Evolutionary conservation across 805 yeast species (phyloP), one percentile per base, ranked within the genome.

Genomic region (Starmerella lactis-condensi): DNA sequence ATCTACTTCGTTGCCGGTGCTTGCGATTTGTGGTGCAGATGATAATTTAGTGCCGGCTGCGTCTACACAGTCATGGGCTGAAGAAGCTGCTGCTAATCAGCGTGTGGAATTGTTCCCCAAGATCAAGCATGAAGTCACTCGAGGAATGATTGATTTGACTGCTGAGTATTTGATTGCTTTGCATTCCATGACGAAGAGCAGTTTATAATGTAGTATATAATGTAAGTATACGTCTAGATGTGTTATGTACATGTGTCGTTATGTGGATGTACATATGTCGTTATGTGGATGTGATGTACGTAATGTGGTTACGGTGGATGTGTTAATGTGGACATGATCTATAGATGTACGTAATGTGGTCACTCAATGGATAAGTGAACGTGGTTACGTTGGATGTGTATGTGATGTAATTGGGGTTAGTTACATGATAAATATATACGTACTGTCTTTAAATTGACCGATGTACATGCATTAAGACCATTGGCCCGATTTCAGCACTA

Each of bases 21-120:
- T 50, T 16, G 51, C 56, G 4, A 40, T 51, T 16, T 47, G 48
- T 26, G 62, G 61, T 1, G 52, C 34, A n/a, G 41, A 41, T 15
- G 62, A 57, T 33, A 40, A 44, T 16, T 40, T 55, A 6, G 60
- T 57, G 9, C 60, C 61, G 5, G 46, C 53, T 9, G 30, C 27
- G 26, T 48, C 39, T 35, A 48, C 58, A 7, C 40, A 42, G 27
- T 39, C 34, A 28, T 57, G 58, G 58, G 35, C 45, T 17, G 35
- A 32, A 18, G 32, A 31, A 18, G 40, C 41, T 24, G 26, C 30
- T 12, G 38, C 38, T 12, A 39, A 39, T 22, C 47, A 46, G 11
- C 34, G 36, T 16, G 44, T 45, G 26, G 38, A 39, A 30, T 36
- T 43, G 17, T 51, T 51, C 29, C 47, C 43, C 5, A 47, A 47